phyloP scores from a whole-genome alignment of 768 basidiomycete species.

The Crucibulum laeve region DNA sequence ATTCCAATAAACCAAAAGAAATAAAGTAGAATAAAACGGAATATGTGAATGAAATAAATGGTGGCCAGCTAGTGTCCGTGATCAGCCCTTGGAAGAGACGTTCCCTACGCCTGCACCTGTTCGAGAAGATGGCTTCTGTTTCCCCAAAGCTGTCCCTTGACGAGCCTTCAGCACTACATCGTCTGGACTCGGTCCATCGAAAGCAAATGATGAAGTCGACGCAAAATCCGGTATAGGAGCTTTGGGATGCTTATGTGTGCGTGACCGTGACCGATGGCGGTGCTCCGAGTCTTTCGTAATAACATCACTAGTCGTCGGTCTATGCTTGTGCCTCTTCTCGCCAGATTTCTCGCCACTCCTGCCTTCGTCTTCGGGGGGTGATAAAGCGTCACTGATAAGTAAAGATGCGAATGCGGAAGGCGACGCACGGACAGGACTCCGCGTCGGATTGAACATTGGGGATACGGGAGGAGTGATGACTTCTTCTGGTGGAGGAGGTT shows the following conservation, averaged over 20 bases:
- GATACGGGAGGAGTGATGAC: slow-evolving; percentile 32
- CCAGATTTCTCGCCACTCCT: slow-evolving; percentile 15
- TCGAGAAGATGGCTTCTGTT: slow-evolving; percentile 23
- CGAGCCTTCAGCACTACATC: slow-evolving; percentile 82
- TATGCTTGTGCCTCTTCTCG: slow-evolving; percentile 21
- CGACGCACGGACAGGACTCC: slow-evolving; percentile 59
- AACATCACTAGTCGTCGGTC: slow-evolving; percentile 1
- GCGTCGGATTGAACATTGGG: slow-evolving; percentile 55
- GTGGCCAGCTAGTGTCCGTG: not conserved
- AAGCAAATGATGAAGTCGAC: slow-evolving; percentile 47
- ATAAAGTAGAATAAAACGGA: slow-evolving; percentile 3
- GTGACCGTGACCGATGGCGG: slow-evolving; percentile 15
- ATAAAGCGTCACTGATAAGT: slow-evolving; percentile 52
- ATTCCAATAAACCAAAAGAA: slow-evolving; percentile 12
- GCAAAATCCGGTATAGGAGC: slow-evolving; percentile 30
- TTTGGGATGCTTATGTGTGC: slow-evolving; percentile 16
- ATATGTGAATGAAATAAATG: not conserved
- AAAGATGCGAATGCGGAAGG: slow-evolving; percentile 77
- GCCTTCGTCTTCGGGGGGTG: slow-evolving; percentile 28
- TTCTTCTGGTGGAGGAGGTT: slow-evolving; percentile 30
- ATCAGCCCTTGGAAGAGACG: slow-evolving; percentile 13
- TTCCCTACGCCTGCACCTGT: slow-evolving; percentile 6
- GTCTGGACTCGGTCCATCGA: slow-evolving; percentile 88
- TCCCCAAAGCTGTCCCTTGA: slow-evolving; percentile 61
- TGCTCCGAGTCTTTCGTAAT: slow-evolving; percentile 1